These are phyloP conservation scores for Rosa lucieae DNA, from an alignment of 306 rosid species.

Conservation along the genomic window DNA sequence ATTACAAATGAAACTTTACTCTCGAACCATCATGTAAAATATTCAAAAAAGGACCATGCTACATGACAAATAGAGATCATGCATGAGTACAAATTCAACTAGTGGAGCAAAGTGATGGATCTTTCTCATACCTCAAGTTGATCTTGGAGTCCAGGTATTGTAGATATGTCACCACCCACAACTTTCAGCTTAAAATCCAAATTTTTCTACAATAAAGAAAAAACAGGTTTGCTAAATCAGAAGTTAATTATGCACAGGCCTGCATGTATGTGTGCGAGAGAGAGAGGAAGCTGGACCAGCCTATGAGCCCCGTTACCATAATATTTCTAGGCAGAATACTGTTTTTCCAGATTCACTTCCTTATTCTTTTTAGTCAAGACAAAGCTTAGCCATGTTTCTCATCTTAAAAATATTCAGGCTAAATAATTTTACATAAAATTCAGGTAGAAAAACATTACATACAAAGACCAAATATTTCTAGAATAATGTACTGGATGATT, in stretches of 20 bases:
- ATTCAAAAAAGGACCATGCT: neutral
- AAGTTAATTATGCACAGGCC: neutral
- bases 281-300: neutral
- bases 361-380: neutral
- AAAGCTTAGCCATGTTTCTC: neutral
- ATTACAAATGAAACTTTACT: neutral
- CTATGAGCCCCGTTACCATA: neutral
- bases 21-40: neutral
- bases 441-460: neutral
- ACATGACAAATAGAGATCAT: neutral
- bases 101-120: conserved; percentile 6
- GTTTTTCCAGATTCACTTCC: neutral
- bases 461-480: neutral
- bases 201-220: conserved; percentile 62
- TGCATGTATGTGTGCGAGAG: neutral
- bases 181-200: conserved; percentile 87
- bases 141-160: conserved; percentile 78
- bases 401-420: neutral
- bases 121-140: conserved; percentile 74
- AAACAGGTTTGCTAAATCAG: conserved; percentile 14
- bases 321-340: neutral
- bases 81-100: neutral
- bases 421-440: neutral
- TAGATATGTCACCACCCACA: conserved; percentile 85
- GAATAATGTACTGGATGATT: neutral